Conservation (phyloP, 116 monocot species). For the Papilionanthe hybrid region DNA sequence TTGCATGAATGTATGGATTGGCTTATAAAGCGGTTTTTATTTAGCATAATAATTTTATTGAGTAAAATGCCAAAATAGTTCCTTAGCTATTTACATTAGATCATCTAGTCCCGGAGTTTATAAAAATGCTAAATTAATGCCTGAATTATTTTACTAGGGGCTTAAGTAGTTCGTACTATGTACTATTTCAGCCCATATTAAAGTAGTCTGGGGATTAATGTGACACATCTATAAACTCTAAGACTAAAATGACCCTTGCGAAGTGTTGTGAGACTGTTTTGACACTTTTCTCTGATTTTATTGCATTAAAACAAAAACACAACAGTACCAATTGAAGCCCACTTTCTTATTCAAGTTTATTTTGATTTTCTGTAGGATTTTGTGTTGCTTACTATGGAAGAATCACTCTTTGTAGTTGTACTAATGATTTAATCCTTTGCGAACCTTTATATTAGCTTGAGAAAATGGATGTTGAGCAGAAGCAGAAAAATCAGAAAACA, state of each 20-base stretch:
- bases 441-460: constrained; percentile 37
- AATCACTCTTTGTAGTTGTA: background rate
- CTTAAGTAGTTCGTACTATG: no score
- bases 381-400: background rate
- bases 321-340: background rate
- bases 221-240: no score
- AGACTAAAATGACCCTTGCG: no score
- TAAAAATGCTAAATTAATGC: no score
- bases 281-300: background rate
- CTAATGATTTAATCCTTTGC: background rate
- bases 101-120: no score
- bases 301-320: background rate
- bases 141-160: no score
- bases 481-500: constrained; percentile 51
- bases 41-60: background rate
- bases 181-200: no score
- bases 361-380: background rate
- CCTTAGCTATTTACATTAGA: no score
- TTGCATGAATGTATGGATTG: background rate
- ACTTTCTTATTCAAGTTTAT: background rate
- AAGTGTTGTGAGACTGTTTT: background rate
- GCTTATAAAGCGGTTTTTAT: background rate
- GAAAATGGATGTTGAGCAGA: constrained; percentile 59
- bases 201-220: no score
- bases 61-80: no score